Evolutionary conservation across 2,329 filamentous ascomycete species (phyloP).

Genomic region (Fusarium begoniae): DNA sequence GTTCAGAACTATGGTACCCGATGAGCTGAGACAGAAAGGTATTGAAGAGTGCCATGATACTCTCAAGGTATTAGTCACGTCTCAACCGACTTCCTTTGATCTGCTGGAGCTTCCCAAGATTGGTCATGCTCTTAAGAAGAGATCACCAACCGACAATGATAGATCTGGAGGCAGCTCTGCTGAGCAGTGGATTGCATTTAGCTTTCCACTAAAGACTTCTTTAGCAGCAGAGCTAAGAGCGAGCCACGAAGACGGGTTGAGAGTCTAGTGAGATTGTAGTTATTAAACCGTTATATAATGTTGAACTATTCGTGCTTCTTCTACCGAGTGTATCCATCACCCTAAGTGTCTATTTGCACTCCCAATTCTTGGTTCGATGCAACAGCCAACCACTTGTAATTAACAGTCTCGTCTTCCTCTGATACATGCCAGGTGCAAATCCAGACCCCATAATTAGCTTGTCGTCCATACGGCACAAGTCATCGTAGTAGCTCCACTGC

Average conservation of each 20-base stretch:
- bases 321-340: background rate
- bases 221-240: background rate
- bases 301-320: background rate
- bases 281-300: background rate
- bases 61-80: constrained; percentile 21
- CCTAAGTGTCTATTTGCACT: background rate
- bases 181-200: background rate
- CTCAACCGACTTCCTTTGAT: constrained; percentile 24
- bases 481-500: too few species aligned
- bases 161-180: background rate
- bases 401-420: background rate
- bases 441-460: background rate
- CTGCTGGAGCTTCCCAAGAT: constrained; percentile 13
- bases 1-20: background rate
- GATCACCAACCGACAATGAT: background rate
- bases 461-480: too few species aligned
- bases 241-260: accelerated
- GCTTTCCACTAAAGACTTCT: background rate
- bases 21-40: background rate
- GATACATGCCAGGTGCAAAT: background rate
- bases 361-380: background rate
- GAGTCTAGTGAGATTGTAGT: too few species aligned
- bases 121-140: background rate
- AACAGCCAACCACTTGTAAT: background rate
- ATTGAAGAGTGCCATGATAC: background rate